These are phyloP conservation scores for Pleoardoris graminearum DNA, from an alignment of 2,329 filamentous ascomycete genomes.

Conservation along the genomic window DNA sequence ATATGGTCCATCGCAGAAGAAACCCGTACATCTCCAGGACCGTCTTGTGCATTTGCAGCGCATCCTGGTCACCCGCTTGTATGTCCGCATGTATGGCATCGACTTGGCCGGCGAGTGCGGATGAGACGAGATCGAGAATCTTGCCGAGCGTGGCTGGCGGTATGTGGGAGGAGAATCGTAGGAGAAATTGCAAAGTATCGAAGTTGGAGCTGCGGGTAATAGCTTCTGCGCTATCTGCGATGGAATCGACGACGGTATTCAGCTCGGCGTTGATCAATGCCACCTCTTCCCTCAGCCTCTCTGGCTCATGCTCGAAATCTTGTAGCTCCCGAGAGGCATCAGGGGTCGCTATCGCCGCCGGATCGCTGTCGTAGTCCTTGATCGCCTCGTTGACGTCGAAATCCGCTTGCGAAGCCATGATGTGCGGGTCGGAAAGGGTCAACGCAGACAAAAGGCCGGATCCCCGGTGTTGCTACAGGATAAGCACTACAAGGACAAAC, in stretches of 20 bases:
- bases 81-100: slow-evolving; percentile 84
- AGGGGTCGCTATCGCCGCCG: slow-evolving; percentile 76
- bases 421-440: slow-evolving; percentile 46
- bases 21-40: slow-evolving; percentile 94
- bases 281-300: slow-evolving; percentile 69
- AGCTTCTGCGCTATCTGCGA: slow-evolving; percentile 89
- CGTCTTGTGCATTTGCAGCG: slow-evolving; percentile 83
- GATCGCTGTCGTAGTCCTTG: slow-evolving; percentile 96
- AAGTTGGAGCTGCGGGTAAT: slow-evolving; percentile 78
- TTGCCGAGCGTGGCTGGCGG: slow-evolving; percentile 86
- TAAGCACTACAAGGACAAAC: too few relatives aligned
- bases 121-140: slow-evolving; percentile 87
- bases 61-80: slow-evolving; percentile 82
- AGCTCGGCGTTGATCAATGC: slow-evolving; percentile 81
- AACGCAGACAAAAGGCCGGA: too few relatives aligned
- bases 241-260: slow-evolving; percentile 88
- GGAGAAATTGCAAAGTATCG: slow-evolving; percentile 90
- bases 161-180: slow-evolving; percentile 84
- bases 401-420: slow-evolving; percentile 67
- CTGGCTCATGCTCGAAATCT: slow-evolving; percentile 91
- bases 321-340: slow-evolving; percentile 82
- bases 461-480: too few relatives aligned
- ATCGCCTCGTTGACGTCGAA: slow-evolving; percentile 98
- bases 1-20: slow-evolving; percentile 90
- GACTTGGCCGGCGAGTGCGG: slow-evolving; percentile 80